These are phyloP conservation scores for Calonectria fujianensis DNA, from an alignment of 2,329 filamentous ascomycete genomes.

Conservation along the genomic window DNA sequence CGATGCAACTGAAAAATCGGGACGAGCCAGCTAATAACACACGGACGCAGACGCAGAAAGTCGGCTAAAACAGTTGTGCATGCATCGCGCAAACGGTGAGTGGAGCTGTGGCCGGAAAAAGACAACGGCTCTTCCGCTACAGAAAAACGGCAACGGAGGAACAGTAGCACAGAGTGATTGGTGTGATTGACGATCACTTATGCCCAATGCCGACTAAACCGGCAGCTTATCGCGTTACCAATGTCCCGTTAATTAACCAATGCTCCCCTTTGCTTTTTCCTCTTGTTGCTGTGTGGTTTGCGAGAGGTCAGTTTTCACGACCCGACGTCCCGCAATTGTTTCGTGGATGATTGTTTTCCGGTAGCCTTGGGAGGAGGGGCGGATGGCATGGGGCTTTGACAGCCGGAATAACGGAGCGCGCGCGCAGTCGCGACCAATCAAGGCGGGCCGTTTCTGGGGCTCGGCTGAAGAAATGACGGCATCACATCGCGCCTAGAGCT, in stretches of 20 bases:
- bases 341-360: background rate
- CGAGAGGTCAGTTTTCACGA: background rate
- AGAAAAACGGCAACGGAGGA: background rate
- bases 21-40: background rate
- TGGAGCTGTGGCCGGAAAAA: background rate
- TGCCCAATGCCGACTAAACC: background rate
- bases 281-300: background rate
- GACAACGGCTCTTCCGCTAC: background rate
- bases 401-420: background rate
- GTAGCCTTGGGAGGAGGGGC: background rate
- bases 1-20: background rate
- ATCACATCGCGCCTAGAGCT: background rate
- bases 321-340: background rate
- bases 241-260: background rate
- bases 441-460: background rate
- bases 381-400: background rate
- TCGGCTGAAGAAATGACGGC: background rate
- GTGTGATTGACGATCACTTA: background rate
- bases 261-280: background rate
- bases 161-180: background rate
- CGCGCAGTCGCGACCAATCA: background rate
- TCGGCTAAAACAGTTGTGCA: background rate
- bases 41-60: background rate
- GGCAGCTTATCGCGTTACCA: background rate
- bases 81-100: background rate